phyloP scores from a whole-genome alignment of 495 filamentous ascomycete genomes.

The Hyaloscypha variabilis region DNA sequence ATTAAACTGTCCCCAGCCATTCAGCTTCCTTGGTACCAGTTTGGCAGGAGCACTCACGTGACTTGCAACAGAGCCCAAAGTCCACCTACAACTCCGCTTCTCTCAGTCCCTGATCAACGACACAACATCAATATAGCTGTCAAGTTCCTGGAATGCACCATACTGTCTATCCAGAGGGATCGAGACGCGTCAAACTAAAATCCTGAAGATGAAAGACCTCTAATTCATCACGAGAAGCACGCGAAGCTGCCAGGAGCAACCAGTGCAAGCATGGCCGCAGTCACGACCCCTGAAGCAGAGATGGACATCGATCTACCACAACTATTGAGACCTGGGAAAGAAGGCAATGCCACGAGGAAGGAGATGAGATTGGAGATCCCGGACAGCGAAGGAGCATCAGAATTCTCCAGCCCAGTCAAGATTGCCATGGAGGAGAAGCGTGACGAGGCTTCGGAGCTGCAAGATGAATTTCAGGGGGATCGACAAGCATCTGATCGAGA shows the following conservation, averaged over 20 bases:
- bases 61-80: not conserved
- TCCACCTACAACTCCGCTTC: not conserved
- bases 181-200: not conserved
- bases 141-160: not conserved
- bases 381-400: not conserved
- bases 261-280: not conserved
- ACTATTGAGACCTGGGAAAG: not conserved
- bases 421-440: too few species aligned
- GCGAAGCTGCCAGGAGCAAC: not conserved
- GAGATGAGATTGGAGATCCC: not conserved
- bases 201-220: not conserved
- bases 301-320: not conserved
- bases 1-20: too few species aligned
- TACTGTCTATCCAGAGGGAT: not conserved
- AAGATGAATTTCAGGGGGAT: too few species aligned
- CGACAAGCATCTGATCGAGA: too few species aligned
- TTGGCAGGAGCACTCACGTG: too few species aligned
- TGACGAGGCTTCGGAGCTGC: too few species aligned
- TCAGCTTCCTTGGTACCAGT: too few species aligned
- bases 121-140: not conserved
- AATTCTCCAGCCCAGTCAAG: not conserved
- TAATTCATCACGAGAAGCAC: not conserved
- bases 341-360: not conserved
- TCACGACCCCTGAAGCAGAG: not conserved
- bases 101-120: not conserved